Evolutionary conservation across 176 grass and related monocot species (phyloP), one percentile per base, ranked within the genome.

Genomic region (Zoysia japonica): DNA sequence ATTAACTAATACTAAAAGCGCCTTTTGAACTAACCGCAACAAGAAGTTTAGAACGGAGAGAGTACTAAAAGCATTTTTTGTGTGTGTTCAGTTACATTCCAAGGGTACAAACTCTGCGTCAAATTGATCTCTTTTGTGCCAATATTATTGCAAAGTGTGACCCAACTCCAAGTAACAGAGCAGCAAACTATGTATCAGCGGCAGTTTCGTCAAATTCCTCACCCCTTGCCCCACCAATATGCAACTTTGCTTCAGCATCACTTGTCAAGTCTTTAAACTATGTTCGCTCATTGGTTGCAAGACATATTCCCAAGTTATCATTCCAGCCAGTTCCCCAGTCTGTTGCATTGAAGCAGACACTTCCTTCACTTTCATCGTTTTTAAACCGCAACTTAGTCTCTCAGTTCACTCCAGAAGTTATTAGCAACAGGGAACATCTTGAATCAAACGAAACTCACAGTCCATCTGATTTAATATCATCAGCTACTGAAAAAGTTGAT

Each of bases 261-360:
- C 96, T 98, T 83, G 84, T 98, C 49, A 98, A 98, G 72, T 94
- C 96, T 80, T 84, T 98, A 81, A 94, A 86, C 47, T 98, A 94
- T 82, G 96, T 94, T 60, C 92, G 92, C 47, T 98, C 96, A 52
- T 86, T 98, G 71, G 96, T 98, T 46, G 96, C 96, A 5, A 90
- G 89, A 12, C 90, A 94, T 83, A 98, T 79, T 83, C 96, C 96
- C 9, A 98, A 87, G 68, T 84, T 94, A 20, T 93, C 90, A 10
- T 93, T 98, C 86, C 96, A 98, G 84, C 90, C 95, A 59, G 73
- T 87, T 70, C 37, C 49, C 51, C 93, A 68, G 5, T 75, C 82
- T 78, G 53, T 75, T 65, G 59, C 87, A 11, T 64, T 87, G 69
- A 98, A 91, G 73, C 96, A 91, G 44, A 46, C 88, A 5, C 96